Percentiles rank a stretch among this genome's conserved stretches.
These are phyloP conservation scores for Ustilago crameri DNA, from an alignment of 1,284 basidiomycete species.

Conservation along the genomic window DNA sequence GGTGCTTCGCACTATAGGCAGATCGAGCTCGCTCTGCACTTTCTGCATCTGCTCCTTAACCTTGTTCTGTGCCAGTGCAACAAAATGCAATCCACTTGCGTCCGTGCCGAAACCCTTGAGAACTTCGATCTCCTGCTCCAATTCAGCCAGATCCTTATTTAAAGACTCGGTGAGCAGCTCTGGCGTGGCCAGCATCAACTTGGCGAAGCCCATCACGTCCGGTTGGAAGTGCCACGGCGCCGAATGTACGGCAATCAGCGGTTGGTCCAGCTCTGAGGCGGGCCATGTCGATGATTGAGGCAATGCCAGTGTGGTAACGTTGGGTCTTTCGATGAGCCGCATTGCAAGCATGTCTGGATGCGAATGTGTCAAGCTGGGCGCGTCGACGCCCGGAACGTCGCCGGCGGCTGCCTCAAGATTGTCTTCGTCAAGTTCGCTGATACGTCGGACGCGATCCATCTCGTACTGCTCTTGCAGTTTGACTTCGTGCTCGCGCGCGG, in stretches of 20 bases:
- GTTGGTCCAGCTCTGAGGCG: constrained; percentile 31
- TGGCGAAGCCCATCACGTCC: constrained; percentile 86
- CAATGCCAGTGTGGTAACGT: constrained; percentile 93
- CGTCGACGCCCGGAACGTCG: neutral
- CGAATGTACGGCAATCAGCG: constrained; percentile 84
- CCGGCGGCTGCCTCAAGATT: constrained; percentile 5
- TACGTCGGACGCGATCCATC: constrained; percentile 18
- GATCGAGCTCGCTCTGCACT: constrained; percentile 56
- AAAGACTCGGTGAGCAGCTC: constrained; percentile 78
- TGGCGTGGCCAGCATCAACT: constrained; percentile 96
- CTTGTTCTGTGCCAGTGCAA: constrained; percentile 75
- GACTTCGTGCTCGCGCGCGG: constrained; percentile 37
- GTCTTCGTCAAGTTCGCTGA: constrained; percentile 28
- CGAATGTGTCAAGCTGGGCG: constrained; percentile 29
- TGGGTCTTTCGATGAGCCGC: constrained; percentile 90
- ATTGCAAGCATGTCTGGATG: constrained; percentile 75
- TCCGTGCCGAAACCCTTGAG: constrained; percentile 72
- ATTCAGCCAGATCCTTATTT: constrained; percentile 78
- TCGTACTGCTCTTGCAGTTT: constrained; percentile 34
- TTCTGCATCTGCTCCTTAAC: constrained; percentile 62
- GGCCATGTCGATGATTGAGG: constrained; percentile 93
- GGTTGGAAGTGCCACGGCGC: constrained; percentile 96
- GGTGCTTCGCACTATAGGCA: constrained; percentile 49
- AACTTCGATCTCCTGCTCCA: constrained; percentile 73
- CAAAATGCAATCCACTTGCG: constrained; percentile 83